Base-by-base conservation (phyloP, 352 stramenopile genomes). In the Pythium pyrilobum region DNA sequence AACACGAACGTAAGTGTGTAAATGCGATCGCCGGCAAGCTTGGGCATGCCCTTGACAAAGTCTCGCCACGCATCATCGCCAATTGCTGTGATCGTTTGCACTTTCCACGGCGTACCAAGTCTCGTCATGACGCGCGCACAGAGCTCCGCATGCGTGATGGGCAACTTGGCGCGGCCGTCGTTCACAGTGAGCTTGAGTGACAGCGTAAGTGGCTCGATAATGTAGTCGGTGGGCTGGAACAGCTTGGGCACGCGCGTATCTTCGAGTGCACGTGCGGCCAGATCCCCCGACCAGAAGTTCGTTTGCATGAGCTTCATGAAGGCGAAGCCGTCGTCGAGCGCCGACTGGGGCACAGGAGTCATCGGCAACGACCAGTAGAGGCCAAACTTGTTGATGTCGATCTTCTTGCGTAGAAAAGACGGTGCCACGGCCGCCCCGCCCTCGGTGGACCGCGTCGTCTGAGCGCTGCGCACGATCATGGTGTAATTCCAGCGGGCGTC, bases 1-100 rank as follows among this genome's bases (percentile, higher is more conserved):
- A 92, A 94, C 27, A 94, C 83, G 59, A 94, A 94, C 0, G 76
- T 79, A 23, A 94, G 58, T 34, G 79, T 89, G 66, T 94, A 94
- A 57, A 85, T 84, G 31, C 81, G 77, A 18, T 74, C 74, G 23
- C 81, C 72, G 0, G 81, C 78, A 6, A 93, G 62, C 58, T 79
- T 78, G 2, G 81, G 83, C 83, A 93, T 93, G 20, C 62, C 67
- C 0, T 63, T 38, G 5, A 93, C 55, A 34, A 93, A 93, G 31
- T 89, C 79, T 15, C 50, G 56, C 83, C 83, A 93, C 1, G 69
- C 59, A 0, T 78, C 65, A 40, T 88, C 79, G 0, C 79, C 79
- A 42, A 93, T 87, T 2, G 74, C 70, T 28, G 81, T 62, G 47
- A 89, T 90, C 18, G 83, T 89, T 23, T 87, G 69, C 21, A 91